Base-by-base conservation (phyloP, 1,139 yeast genomes). In the Taphrina wiesneri region DNA sequence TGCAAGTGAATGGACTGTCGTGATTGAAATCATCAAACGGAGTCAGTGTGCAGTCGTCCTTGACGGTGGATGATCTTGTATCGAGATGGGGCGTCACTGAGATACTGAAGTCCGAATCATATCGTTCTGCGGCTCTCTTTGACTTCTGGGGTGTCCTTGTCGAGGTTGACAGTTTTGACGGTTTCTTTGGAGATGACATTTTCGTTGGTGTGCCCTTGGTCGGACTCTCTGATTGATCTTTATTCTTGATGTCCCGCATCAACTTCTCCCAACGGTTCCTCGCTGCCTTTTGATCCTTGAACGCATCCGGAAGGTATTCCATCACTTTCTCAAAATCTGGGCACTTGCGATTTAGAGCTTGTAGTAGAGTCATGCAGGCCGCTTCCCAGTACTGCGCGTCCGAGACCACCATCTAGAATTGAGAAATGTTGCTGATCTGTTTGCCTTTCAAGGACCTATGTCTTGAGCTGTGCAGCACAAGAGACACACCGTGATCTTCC, bases 231-330 rank as follows among this genome's bases (percentile, higher is more conserved):
- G n/a, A n/a, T 9, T 13, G 28, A 23, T 45, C 49, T 21, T 45
- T 45, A 28, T 45, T 45, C 49, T 45, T 45, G 49, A 45, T 45
- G 28, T 45, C 28, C 28, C 49, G 25, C 49, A 45, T 45, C 28
- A 45, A n/a, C 21, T 45, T 45, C 28, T 45, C 49, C 49, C 49
- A 45, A 21, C 49, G 25, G 28, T 45, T 45, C 28, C 49, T 19
- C 7, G 49, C 49, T 28, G 49, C 49, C n/a, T 45, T 45, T 21
- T 21, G 28, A n/a, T 45, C 49, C 49, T 45, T 45, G 49, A 45
- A 45, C 3, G 49, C 28, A 5, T 23, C 49, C 13, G 49, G 49
- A 13, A 45, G 49, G n/a, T 45, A 45, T 1, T 23, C 28, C 49
- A 45, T 45, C 49, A 45, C 49, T 21, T 45, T 45, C 1, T 21